phyloP scores from a whole-genome alignment of 768 basidiomycete species.

The Phanerochaete sordida region DNA sequence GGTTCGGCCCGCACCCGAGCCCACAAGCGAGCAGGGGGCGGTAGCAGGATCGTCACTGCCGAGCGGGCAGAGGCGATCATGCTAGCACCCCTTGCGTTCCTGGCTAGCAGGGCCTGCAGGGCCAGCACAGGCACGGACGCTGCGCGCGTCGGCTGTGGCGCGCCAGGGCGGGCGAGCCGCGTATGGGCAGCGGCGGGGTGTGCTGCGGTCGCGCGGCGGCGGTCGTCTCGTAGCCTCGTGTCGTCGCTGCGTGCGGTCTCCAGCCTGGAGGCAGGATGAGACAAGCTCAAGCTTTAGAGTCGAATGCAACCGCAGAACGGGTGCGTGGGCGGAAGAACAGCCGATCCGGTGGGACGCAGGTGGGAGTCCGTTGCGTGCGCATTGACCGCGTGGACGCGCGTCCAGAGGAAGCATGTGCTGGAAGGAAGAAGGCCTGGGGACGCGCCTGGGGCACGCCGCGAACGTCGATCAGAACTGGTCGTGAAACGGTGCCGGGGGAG shows the following conservation, averaged over 20 bases:
- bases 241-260: background rate
- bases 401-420: background rate
- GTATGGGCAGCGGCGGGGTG: no score
- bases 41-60: conserved; percentile 11
- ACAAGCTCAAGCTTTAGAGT: no score
- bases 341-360: background rate
- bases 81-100: background rate
- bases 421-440: no score
- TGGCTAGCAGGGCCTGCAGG: background rate
- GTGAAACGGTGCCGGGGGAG: background rate
- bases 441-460: background rate
- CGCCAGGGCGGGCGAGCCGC: no score
- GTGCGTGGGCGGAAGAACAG: background rate
- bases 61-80: background rate
- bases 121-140: no score
- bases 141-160: no score
- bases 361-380: background rate
- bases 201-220: no score
- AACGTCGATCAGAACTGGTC: background rate
- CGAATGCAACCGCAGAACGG: background rate
- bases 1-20: no score
- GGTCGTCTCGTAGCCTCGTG: background rate
- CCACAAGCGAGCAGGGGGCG: background rate
- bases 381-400: background rate
- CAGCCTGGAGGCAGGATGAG: background rate